phyloP scores from a whole-genome alignment of 371 early-diverging fungal genomes.

The Circinella umbellata region DNA sequence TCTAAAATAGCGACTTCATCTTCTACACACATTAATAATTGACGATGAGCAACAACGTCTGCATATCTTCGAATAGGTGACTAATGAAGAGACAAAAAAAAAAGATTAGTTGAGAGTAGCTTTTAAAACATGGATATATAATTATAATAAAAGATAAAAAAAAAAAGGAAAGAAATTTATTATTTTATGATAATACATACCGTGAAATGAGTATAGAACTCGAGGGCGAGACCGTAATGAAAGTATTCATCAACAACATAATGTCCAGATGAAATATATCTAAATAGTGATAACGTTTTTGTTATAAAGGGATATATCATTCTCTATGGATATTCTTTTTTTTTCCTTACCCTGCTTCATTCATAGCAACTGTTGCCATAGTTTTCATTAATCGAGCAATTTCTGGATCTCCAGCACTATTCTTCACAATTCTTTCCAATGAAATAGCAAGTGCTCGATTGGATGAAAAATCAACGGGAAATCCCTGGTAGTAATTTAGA shows the following conservation, averaged over 20 bases:
- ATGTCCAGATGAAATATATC: slow-evolving; percentile 65
- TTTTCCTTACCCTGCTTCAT: slow-evolving; percentile 62
- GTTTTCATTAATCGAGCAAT: slow-evolving; percentile 65
- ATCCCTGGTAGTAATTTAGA: slow-evolving; percentile 41
- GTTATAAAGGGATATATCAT: neutral
- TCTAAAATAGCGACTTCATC: slow-evolving; percentile 28
- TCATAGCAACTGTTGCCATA: slow-evolving; percentile 83
- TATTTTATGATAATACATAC: slow-evolving; percentile 30
- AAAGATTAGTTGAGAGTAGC: neutral
- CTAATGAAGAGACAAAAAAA: slow-evolving; percentile 18
- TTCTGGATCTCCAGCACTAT: slow-evolving; percentile 55
- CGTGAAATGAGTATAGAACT: slow-evolving; percentile 95
- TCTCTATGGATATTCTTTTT: too few species aligned
- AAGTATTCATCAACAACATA: slow-evolving; percentile 50
- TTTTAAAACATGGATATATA: too few species aligned
- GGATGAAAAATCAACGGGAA: slow-evolving; percentile 65
- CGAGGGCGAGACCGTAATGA: slow-evolving; percentile 90
- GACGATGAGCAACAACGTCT: slow-evolving; percentile 96
- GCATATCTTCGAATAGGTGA: slow-evolving; percentile 99
- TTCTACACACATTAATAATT: slow-evolving; percentile 59
- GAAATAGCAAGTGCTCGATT: slow-evolving; percentile 71
- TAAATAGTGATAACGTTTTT: slow-evolving; percentile 1
- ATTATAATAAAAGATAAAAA: too few species aligned
- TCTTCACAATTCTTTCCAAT: slow-evolving; percentile 41
- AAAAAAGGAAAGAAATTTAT: too few species aligned